Conservation (phyloP, 2,329 filamentous ascomycete species). For the Botryotinia convoluta region DNA sequence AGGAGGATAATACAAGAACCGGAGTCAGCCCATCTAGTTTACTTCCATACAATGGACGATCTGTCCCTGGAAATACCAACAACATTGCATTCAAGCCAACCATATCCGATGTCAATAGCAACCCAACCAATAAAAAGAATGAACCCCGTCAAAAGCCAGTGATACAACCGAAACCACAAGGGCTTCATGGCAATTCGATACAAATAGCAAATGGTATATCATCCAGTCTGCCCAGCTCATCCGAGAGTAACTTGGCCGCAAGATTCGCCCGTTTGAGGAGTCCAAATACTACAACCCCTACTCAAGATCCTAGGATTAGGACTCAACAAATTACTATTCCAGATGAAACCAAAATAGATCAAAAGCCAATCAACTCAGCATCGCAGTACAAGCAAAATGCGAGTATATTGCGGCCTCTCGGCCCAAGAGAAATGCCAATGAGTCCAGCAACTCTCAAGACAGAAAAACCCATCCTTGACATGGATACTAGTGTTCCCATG, state of each 20-base stretch:
- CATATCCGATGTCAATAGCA: background rate
- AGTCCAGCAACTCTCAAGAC: constrained; percentile 28
- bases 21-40: constrained; percentile 45
- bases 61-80: constrained; percentile 17
- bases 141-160: constrained; percentile 34
- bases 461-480: constrained; percentile 28
- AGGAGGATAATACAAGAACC: constrained; percentile 60
- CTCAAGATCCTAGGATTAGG: constrained; percentile 53
- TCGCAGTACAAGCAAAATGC: constrained; percentile 14
- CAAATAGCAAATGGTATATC: constrained; percentile 40
- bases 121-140: background rate
- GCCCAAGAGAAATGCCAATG: constrained; percentile 36
- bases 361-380: constrained; percentile 8
- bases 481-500: constrained; percentile 28
- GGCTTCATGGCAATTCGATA: constrained; percentile 60
- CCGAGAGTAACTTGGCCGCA: constrained; percentile 50
- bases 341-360: constrained; percentile 32
- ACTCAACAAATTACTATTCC: constrained; percentile 47
- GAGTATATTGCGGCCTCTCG: constrained; percentile 26
- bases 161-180: constrained; percentile 66
- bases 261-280: constrained; percentile 57
- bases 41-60: background rate
- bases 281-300: constrained; percentile 38
- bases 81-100: constrained; percentile 20
- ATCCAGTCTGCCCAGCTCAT: constrained; percentile 21